Evolutionary conservation across 257 asterid species (phyloP).

Genomic region (Cynanchum wilfordii): DNA sequence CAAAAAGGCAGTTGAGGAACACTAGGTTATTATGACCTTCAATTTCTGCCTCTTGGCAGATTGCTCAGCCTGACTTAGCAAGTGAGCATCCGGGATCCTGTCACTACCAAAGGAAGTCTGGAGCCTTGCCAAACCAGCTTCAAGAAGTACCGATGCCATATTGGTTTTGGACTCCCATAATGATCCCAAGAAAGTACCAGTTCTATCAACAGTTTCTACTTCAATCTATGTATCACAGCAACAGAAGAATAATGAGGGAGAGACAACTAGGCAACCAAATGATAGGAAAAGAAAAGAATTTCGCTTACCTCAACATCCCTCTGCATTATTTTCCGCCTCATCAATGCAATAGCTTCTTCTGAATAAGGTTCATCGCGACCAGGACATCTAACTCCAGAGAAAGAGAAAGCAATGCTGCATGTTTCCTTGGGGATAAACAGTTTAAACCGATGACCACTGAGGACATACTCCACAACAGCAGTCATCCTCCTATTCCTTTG

Average conservation of each 20-base stretch:
- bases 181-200: constrained; percentile 94
- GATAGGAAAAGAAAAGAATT: constrained; percentile 3
- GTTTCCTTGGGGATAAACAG: constrained; percentile 88
- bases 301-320: constrained; percentile 88
- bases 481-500: constrained; percentile 86
- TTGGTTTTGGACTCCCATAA: constrained; percentile 82
- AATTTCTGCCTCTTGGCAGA: constrained; percentile 85
- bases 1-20: background rate
- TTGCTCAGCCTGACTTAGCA: constrained; percentile 83
- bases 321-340: constrained; percentile 99
- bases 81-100: constrained; percentile 82
- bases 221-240: constrained; percentile 51
- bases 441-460: constrained; percentile 93
- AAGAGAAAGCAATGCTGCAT: constrained; percentile 83
- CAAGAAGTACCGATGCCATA: constrained; percentile 68
- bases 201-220: constrained; percentile 93
- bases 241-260: constrained; percentile 11
- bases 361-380: constrained; percentile 92
- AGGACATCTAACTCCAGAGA: constrained; percentile 97
- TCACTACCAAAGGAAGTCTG: constrained; percentile 79
- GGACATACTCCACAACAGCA: constrained; percentile 89
- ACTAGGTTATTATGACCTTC: constrained; percentile 50
- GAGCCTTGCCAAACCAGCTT: constrained; percentile 94
- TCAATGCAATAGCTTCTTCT: constrained; percentile 91
- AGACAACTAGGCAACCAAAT: background rate